Base-by-base conservation (phyloP, 2,329 filamentous ascomycete genomes). In the Hypocreales sp. region DNA sequence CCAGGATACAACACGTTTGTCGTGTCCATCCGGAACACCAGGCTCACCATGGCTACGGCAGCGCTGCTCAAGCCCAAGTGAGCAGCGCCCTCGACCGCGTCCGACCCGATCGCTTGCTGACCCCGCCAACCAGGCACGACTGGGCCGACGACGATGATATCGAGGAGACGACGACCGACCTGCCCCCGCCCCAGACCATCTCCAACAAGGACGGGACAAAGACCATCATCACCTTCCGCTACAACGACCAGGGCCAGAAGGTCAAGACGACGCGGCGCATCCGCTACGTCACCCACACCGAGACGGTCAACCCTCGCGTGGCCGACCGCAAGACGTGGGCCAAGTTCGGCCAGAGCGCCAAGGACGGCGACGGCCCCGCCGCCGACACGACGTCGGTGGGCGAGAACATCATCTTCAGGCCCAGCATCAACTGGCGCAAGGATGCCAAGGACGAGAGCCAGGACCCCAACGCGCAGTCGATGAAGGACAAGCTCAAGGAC, bases 201-300 rank as follows among this genome's bases (percentile, higher is more conserved):
- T 79, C 78, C 53, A 95, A 98, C 73, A 93, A 94, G 63, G 90
- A 98, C 56, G 90, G 92, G 52, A 93, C 83, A 46, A 93, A 94
- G 62, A 98, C 92, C 25, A 79, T 90, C 44, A 77, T 93, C 48
- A 81, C 80, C 37, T 92, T 82, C 64, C 72, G 75, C 46, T 74
- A 83, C 62, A 87, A 93, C 62, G 90, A 98, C 41, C 72, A 87
- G 37, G 81, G 81, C 57, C 86, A 92, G 56, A 92, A 92, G 58
- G 80, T 95, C 50, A 95, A 95, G 70, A 90, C 84, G 37, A 95
- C 86, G 35, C 86, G 90, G 53, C 82, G 86, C 45, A 87, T 95
- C 61, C 83, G 86, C 52, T 82, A 83, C 48, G 92, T 80, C 36
- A 77, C 86, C 41, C 74, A 92, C 57, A 86, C 83, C 56, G 83